Conservation (phyloP, 352 stramenopile genomes). For the Blastocystis sp. region DNA sequence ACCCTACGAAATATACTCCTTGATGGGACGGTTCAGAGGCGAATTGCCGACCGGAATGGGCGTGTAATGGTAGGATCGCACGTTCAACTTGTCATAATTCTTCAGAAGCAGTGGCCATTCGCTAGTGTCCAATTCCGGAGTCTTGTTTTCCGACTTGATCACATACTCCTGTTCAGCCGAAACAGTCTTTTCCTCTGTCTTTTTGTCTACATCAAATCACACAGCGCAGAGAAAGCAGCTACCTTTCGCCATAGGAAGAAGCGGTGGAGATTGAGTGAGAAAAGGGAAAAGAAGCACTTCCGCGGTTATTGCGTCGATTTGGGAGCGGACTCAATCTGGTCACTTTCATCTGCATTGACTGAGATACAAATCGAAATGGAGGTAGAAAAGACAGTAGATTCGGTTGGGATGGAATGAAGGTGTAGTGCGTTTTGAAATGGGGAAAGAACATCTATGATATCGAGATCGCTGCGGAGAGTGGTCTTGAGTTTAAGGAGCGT, state of each 20-base stretch:
- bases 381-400: not conserved
- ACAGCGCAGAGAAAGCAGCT: not conserved
- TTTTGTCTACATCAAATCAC: not conserved
- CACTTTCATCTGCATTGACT: not conserved
- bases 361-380: not conserved
- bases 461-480: not conserved
- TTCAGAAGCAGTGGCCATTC: conserved; percentile 94
- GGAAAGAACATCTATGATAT: conserved; percentile 23
- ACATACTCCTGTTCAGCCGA: conserved; percentile 41
- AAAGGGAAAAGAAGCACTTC: too few species aligned
- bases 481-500: conserved; percentile 15
- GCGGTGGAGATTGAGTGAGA: too few species aligned
- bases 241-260: too few species aligned
- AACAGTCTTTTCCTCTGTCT: not conserved
- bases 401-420: not conserved
- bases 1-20: conserved; percentile 78
- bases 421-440: conserved; percentile 13
- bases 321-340: not conserved
- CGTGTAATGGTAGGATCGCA: conserved; percentile 95
- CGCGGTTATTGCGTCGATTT: too few species aligned
- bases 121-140: conserved; percentile 56
- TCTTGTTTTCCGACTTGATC: conserved; percentile 57
- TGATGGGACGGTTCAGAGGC: conserved; percentile 85
- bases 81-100: conserved; percentile 96
- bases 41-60: conserved; percentile 88